Evolutionary conservation across 495 filamentous ascomycete genomes (phyloP).

Genomic region (Penicillium dipodomyicola): DNA sequence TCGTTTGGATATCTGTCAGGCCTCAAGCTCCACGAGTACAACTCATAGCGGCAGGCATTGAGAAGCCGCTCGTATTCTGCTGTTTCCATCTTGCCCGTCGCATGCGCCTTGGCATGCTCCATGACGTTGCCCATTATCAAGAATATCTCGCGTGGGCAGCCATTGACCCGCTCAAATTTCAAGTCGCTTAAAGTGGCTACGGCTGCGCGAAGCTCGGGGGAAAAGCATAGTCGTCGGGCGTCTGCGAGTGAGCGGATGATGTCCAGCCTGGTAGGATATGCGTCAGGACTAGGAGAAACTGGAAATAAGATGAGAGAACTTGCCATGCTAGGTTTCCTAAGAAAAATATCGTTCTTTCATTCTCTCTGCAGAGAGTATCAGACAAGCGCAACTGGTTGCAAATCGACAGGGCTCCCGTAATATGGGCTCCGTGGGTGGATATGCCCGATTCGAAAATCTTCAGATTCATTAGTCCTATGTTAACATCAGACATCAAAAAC

Average conservation of each 20-base stretch:
- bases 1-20: conserved; percentile 28
- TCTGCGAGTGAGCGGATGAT: conserved; percentile 39
- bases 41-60: conserved; percentile 20
- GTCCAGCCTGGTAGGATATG: conserved; percentile 28
- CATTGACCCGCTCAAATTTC: conserved; percentile 39
- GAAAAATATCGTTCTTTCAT: conserved; percentile 38
- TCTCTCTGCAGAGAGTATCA: conserved; percentile 25
- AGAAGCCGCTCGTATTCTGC: conserved; percentile 24
- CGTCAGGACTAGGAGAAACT: neutral
- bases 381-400: conserved; percentile 32
- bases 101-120: conserved; percentile 35
- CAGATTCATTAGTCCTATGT: neutral
- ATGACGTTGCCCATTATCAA: conserved; percentile 35
- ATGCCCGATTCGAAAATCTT: conserved; percentile 40
- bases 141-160: conserved; percentile 36
- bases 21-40: conserved; percentile 32
- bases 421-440: conserved; percentile 39
- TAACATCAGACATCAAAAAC: neutral
- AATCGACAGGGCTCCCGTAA: conserved; percentile 41
- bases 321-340: conserved; percentile 40
- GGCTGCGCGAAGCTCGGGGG: conserved; percentile 33
- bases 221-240: conserved; percentile 35
- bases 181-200: conserved; percentile 28
- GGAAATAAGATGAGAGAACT: neutral
- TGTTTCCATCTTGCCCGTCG: conserved; percentile 19